phyloP scores from a whole-genome alignment of 2,329 filamentous ascomycete genomes.

The Metarhizium humberi region DNA sequence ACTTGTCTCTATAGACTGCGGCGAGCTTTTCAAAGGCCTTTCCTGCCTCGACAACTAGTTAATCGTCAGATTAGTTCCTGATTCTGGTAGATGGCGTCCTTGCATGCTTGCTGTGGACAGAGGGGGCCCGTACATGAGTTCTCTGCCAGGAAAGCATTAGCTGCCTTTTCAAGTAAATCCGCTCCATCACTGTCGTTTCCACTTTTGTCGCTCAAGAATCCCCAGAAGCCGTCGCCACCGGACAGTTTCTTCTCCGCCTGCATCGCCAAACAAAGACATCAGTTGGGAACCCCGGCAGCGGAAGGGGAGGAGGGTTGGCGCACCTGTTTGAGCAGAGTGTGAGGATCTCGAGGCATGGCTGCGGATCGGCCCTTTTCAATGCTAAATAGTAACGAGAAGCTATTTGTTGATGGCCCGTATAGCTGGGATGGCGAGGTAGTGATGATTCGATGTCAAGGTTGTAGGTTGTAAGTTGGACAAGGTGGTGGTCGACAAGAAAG shows the following conservation, averaged over 20 bases:
- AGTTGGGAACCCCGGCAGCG: constrained; percentile 3
- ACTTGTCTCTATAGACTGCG: constrained; percentile 65
- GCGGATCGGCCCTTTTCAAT: neutral
- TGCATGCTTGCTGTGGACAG: neutral
- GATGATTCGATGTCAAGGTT: neutral
- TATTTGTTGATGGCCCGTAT: neutral
- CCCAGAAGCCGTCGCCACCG: constrained; percentile 72
- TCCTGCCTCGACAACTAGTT: constrained; percentile 71
- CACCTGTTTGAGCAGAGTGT: constrained; percentile 71
- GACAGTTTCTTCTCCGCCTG: constrained; percentile 81
- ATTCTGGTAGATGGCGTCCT: neutral
- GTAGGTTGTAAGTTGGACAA: neutral
- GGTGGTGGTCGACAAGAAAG: neutral
- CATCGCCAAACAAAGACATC: constrained; percentile 7
- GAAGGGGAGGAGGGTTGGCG: constrained; percentile 13
- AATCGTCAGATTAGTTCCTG: neutral
- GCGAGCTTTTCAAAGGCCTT: constrained; percentile 80
- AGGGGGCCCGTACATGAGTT: constrained; percentile 55
- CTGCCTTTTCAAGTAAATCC: constrained; percentile 79
- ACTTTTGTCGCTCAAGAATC: constrained; percentile 75
- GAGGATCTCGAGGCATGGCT: constrained; percentile 66
- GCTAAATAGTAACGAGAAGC: neutral
- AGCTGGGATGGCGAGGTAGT: neutral
- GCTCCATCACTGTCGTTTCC: constrained; percentile 88
- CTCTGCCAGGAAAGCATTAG: constrained; percentile 84